These are phyloP conservation scores for Silene vulgaris DNA, from an alignment of 179 eudicot species.

Conservation along the genomic window DNA sequence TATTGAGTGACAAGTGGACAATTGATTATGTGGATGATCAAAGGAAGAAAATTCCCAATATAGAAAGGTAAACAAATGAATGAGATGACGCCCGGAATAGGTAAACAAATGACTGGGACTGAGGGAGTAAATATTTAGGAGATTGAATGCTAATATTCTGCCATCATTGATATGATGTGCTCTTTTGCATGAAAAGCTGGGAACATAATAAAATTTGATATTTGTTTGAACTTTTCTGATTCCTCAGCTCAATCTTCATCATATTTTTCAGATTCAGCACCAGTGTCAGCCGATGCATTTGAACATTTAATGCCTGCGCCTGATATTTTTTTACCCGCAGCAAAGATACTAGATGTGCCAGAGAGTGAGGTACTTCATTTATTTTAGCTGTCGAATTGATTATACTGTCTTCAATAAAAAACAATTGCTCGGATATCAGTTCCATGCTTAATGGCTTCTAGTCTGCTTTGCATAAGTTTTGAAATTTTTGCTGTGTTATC, in stretches of 20 bases:
- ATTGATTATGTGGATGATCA: too few species aligned
- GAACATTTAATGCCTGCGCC: constrained; percentile 88
- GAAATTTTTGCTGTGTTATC: neutral
- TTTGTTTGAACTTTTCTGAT: neutral
- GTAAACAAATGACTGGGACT: too few species aligned
- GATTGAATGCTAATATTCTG: neutral
- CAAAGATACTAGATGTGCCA: constrained; percentile 62
- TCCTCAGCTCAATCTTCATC: constrained; percentile 15
- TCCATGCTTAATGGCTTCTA: neutral
- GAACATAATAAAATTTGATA: neutral
- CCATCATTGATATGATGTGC: neutral
- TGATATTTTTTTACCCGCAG: constrained; percentile 62
- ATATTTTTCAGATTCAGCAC: constrained; percentile 71
- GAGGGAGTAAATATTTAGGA: neutral
- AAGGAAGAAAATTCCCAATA: too few species aligned
- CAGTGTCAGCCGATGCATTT: constrained; percentile 93
- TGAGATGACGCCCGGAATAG: too few species aligned
- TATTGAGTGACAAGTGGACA: too few species aligned
- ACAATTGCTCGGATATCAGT: neutral
- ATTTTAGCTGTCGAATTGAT: neutral
- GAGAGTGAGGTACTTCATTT: constrained; percentile 55
- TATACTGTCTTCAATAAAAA: neutral
- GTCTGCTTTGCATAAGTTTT: neutral
- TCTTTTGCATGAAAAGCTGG: neutral
- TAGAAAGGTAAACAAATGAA: too few species aligned